Evolutionary conservation across 2,329 filamentous ascomycete species (phyloP), one percentile per base, ranked within the genome.

Genomic region (Penicillium occitanis): DNA sequence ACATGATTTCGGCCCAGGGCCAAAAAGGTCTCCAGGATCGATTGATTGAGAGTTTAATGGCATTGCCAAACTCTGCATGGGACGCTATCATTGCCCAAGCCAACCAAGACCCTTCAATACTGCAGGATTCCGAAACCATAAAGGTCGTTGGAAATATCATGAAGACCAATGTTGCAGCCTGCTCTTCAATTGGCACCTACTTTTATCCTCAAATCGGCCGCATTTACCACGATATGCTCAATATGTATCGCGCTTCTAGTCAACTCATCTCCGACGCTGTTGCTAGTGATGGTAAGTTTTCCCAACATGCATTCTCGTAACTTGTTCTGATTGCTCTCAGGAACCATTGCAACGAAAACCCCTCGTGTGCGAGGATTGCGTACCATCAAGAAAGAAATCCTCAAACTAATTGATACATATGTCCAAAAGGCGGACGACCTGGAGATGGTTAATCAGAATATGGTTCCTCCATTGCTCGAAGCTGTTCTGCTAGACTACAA

Each of bases 111-210:
- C 92, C 95, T 0, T 86, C 88, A 25, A 93, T 95, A 71, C 85
- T 99, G 13, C 92, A 98, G 77, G 93, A 98, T 74, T 84, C 89
- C 11, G 93, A 99, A 72, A 96, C 93, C 0, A 98, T 99, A 82
- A 99, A 99, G 83, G 90, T 99, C 71, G 93, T 99, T 69, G 95
- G 95, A 71, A 99, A 99, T 80, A 97, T 99, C 76, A 99, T 99
- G 95, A 99, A 99, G 86, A 99, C 95, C 0, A 99, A 99, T 73
- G 95, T 99, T 4, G 94, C 96, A n/a, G 95, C 95, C 42, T 99
- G 95, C 79, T 92, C 91, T 42, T 98, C 95, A 0, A 95, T 99
- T 66, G 95, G 96, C 40, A 89, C 92, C 62, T 99, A 98, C 81
- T 99, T 99, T 79, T 97, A 97, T 75, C 94, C 95, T 13, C 95